These are phyloP conservation scores for Coleophoma crateriformis DNA, from an alignment of 2,329 filamentous ascomycete species.

Conservation along the genomic window DNA sequence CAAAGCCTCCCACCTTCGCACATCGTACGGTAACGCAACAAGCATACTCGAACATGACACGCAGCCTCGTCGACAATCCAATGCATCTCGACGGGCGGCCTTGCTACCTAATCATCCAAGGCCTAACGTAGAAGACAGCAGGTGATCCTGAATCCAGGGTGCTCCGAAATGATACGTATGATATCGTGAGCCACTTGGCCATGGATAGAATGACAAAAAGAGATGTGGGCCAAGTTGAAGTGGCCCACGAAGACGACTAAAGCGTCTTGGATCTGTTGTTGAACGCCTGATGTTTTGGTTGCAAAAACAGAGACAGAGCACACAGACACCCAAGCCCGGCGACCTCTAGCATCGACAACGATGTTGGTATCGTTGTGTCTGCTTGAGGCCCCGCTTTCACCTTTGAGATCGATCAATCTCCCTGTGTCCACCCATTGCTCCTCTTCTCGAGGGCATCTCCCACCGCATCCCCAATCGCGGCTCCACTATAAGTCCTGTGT, in stretches of 20 bases:
- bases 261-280: slow-evolving; percentile 68
- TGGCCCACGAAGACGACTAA: slow-evolving; percentile 52
- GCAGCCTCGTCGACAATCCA: background rate
- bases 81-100: too few species aligned
- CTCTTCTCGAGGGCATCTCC: background rate
- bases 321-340: slow-evolving; percentile 56
- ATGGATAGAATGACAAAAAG: slow-evolving; percentile 23
- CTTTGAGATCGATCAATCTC: slow-evolving; percentile 24
- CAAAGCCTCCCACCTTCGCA: background rate
- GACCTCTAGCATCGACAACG: slow-evolving; percentile 41
- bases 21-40: too few species aligned
- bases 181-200: slow-evolving; percentile 15
- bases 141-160: too few species aligned
- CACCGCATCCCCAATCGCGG: background rate
- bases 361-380: slow-evolving; percentile 68
- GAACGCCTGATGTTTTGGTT: slow-evolving; percentile 79
- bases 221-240: slow-evolving; percentile 59
- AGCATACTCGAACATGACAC: too few species aligned
- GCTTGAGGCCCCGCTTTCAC: slow-evolving; percentile 30
- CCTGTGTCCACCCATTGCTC: slow-evolving; percentile 8
- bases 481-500: background rate
- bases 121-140: too few species aligned
- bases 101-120: too few species aligned
- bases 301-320: slow-evolving; percentile 74
- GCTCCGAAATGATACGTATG: slow-evolving; percentile 2